Evolutionary conservation across 2,329 filamentous ascomycete species (phyloP), one percentile per base, ranked within the genome.

Genomic region (Penicillium sclerotigenum): DNA sequence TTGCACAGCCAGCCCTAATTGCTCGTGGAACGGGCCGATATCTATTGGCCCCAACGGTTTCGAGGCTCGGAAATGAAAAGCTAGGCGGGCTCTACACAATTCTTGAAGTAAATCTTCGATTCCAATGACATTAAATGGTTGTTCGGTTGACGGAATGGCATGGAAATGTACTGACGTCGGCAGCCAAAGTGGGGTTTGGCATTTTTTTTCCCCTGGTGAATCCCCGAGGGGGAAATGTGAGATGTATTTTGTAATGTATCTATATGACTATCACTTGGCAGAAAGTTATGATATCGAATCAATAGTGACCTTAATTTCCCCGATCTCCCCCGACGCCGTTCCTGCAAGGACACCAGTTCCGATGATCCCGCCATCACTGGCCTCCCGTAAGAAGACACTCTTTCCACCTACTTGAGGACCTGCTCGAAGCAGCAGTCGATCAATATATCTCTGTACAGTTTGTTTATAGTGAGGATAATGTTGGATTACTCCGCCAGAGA

Each of bases 401-500:
- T 79, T 80, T 4, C 71, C 71, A n/a, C 73, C 78, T 33, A 75
- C 70, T n/a, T 75, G 73, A 14, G 69, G 71, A 13, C 73, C 72
- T 26, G 69, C 72, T 24, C 68, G 65, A 40, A 76, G 68, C 0
- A 81, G 68, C 14, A 82, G 68, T 5, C 73, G 69, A 57, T 90
- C 84, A 46, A 91, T 78, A 67, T 89, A 88, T n/a, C 73, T 63
- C 70, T 91, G 87, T 59, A 86, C 87, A 56, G 86, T 84, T 43
- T 76, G 72, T 34, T 89, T 76, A 70, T 89, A 91, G 63, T 87
- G 79, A 38, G 89, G 88, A 67, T 90, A 90, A 65, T 89, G 85
- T 14, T 85, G 83, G 53, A 92, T 91, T 65, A 88, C 90, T 18
- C 87, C 87, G 16, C 89, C 89, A 0, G 88, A 90, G 67, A 89